These are phyloP conservation scores for Globisporangium irregulare DNA, from an alignment of 352 stramenopile genomes.

Conservation along the genomic window DNA sequence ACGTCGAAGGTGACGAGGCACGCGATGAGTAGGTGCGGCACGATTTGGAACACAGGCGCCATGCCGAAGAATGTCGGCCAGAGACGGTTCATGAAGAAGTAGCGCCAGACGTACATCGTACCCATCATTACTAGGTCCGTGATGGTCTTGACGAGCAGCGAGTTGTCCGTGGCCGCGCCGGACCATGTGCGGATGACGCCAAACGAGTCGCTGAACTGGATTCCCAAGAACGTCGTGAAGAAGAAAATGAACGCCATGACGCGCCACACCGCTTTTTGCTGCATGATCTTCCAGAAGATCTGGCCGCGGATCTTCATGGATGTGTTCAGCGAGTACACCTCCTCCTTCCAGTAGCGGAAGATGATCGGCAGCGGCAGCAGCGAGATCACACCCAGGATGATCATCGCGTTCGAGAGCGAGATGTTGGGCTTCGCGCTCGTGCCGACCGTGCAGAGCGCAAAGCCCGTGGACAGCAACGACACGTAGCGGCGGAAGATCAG, in stretches of 20 bases:
- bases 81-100: slow-evolving; percentile 33
- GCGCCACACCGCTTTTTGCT: slow-evolving; percentile 44
- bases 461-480: slow-evolving; percentile 19
- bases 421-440: slow-evolving; percentile 14
- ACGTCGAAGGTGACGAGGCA: slow-evolving; percentile 19
- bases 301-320: slow-evolving; percentile 29
- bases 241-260: slow-evolving; percentile 36
- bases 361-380: slow-evolving; percentile 28
- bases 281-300: slow-evolving; percentile 50
- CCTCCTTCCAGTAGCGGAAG: slow-evolving; percentile 32
- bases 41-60: slow-evolving; percentile 28
- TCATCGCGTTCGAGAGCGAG: slow-evolving; percentile 26
- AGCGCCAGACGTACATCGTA: slow-evolving; percentile 33
- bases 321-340: slow-evolving; percentile 32
- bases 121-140: slow-evolving; percentile 24
- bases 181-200: slow-evolving; percentile 1
- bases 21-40: slow-evolving; percentile 26
- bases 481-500: slow-evolving; percentile 32
- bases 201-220: slow-evolving; percentile 26
- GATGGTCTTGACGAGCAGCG: slow-evolving; percentile 28
- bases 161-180: slow-evolving; percentile 26
- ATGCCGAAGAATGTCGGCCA: slow-evolving; percentile 32
- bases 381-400: slow-evolving; percentile 32
- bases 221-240: slow-evolving; percentile 31
- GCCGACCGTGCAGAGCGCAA: slow-evolving; percentile 19